A percentile compares a stretch with the other conserved stretches of the same genome.
Evolutionary conservation across 306 rosid genomes (phyloP).

Genomic region (Trifolium fragiferum): DNA sequence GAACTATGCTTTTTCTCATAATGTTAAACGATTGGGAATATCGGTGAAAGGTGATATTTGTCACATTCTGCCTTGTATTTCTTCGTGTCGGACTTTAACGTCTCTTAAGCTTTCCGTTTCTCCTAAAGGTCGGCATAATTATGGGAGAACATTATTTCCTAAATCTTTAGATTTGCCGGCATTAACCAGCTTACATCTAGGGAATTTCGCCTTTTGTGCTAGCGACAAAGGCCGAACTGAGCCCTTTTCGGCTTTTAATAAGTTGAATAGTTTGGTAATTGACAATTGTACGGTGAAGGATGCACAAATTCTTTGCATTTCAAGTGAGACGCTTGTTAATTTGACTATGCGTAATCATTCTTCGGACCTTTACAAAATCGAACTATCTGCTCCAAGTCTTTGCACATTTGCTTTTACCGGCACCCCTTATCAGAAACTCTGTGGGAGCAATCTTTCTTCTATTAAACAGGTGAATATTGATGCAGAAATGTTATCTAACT

Average conservation of each 20-base stretch:
- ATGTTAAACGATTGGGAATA: slow-evolving; percentile 20
- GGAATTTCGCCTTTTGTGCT: not conserved
- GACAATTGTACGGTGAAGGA: slow-evolving; percentile 14
- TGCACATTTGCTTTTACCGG: slow-evolving; percentile 3
- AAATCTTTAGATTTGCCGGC: slow-evolving; percentile 12
- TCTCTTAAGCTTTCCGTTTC: slow-evolving; percentile 36
- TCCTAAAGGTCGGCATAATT: not conserved
- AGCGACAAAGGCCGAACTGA: not conserved
- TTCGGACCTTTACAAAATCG: slow-evolving; percentile 10
- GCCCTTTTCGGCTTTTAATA: slow-evolving; percentile 16
- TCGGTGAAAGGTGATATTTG: slow-evolving; percentile 15
- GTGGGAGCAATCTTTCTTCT: slow-evolving; percentile 34
- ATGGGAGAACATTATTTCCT: slow-evolving; percentile 21
- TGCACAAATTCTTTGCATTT: slow-evolving; percentile 33
- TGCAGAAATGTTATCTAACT: slow-evolving; percentile 17
- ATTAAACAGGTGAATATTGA: slow-evolving; percentile 32
- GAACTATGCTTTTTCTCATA: slow-evolving; percentile 27
- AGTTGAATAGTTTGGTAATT: slow-evolving; percentile 34
- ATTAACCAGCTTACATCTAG: slow-evolving; percentile 31
- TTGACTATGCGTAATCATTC: slow-evolving; percentile 26
- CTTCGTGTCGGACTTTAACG: slow-evolving; percentile 22
- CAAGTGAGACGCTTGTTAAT: slow-evolving; percentile 5
- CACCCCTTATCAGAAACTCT: slow-evolving; percentile 24
- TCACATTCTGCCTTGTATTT: not conserved
- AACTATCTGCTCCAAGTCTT: slow-evolving; percentile 38